Conservation (phyloP, 176 grass and related monocot species). For the Carex scoparia region DNA sequence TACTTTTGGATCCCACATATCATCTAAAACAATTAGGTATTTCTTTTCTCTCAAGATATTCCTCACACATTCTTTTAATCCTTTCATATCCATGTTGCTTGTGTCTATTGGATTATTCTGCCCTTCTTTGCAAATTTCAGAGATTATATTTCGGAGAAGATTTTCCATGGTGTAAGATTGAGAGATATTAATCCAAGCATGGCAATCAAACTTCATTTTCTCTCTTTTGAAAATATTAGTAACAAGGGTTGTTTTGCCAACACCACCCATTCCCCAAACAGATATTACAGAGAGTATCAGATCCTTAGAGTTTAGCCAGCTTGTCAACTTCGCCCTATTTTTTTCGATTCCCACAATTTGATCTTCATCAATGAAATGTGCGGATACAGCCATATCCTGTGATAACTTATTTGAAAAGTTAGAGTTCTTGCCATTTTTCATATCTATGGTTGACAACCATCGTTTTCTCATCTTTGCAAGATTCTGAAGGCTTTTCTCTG, state of each 20-base stretch:
- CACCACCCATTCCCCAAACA: slow-evolving; percentile 48
- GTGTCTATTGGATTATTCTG: background rate
- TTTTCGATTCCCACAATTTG: slow-evolving; percentile 29
- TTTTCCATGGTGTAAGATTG: slow-evolving; percentile 23
- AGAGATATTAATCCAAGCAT: slow-evolving; percentile 30
- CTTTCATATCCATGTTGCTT: background rate
- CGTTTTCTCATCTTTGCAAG: background rate
- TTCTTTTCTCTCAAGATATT: background rate
- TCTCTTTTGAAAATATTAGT: slow-evolving; percentile 24
- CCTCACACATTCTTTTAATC: background rate
- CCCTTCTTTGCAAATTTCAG: background rate
- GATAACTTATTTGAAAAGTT: background rate
- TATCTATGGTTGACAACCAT: background rate
- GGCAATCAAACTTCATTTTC: slow-evolving; percentile 5
- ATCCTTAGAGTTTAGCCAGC: slow-evolving; percentile 7
- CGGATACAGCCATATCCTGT: background rate
- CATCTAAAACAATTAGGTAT: slow-evolving; percentile 21
- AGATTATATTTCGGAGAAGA: slow-evolving; percentile 2
- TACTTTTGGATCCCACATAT: background rate
- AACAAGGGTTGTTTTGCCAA: slow-evolving; percentile 54
- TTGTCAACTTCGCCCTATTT: background rate
- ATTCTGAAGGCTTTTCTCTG: slow-evolving; percentile 9
- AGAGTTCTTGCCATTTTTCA: too few relatives aligned
- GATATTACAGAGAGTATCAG: background rate
- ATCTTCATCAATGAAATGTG: slow-evolving; percentile 26